phyloP scores from a whole-genome alignment of 2,329 filamentous ascomycete species.

The Alternaria burnsii region DNA sequence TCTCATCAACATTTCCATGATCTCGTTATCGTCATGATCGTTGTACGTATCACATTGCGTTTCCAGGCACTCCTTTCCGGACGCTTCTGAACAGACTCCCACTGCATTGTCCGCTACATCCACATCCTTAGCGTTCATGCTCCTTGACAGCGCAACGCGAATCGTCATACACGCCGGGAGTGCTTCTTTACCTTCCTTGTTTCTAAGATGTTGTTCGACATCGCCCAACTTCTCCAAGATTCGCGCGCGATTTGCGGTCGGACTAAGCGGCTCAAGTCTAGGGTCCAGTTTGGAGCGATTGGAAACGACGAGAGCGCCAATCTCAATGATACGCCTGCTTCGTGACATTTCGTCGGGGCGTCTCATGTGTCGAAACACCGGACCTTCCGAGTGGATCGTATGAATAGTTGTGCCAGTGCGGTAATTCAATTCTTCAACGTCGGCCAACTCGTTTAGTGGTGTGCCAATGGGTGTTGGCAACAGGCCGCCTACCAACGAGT shows the following conservation, averaged over 20 bases:
- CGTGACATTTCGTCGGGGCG: slow-evolving; percentile 21
- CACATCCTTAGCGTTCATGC: background rate
- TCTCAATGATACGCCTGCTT: slow-evolving; percentile 40
- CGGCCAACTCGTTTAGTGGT: slow-evolving; percentile 16
- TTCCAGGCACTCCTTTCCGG: slow-evolving; percentile 7
- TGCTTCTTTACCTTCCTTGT: slow-evolving; percentile 19
- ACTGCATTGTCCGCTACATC: background rate
- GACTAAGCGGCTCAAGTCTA: background rate
- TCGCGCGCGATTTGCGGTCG: background rate
- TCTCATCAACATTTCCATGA: slow-evolving; percentile 20
- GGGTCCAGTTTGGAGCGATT: slow-evolving; percentile 13
- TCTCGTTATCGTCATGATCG: slow-evolving; percentile 10
- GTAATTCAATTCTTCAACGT: background rate
- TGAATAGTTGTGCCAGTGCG: background rate
- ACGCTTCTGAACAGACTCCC: background rate
- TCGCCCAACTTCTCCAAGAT: slow-evolving; percentile 27
- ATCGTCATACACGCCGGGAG: slow-evolving; percentile 32
- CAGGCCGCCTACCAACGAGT: slow-evolving; percentile 10
- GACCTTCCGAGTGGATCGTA: background rate
- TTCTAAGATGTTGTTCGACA: slow-evolving; percentile 27
- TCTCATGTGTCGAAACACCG: slow-evolving; percentile 32
- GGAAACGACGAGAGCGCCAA: slow-evolving; percentile 41
- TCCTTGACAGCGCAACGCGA: slow-evolving; percentile 11
- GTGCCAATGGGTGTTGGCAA: slow-evolving; percentile 25
- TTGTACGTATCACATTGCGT: slow-evolving; percentile 4